A percentile compares a stretch with the other conserved stretches of the same genome.
Conservation (phyloP, 768 basidiomycete genomes). For the Auriscalpium microsporum region DNA sequence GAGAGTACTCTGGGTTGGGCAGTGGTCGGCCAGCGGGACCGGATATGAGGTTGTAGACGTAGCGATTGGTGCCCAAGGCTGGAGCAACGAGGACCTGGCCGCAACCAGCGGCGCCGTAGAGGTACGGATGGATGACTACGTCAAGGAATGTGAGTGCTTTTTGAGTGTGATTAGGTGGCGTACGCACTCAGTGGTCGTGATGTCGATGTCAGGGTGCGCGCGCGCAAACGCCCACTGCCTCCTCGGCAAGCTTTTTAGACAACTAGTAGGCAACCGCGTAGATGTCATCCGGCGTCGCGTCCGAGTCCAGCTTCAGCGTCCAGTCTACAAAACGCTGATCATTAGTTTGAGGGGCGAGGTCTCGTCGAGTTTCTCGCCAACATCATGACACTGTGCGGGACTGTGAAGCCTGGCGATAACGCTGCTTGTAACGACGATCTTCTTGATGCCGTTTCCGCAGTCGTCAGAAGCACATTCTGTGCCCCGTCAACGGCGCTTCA, state of each 20-base stretch:
- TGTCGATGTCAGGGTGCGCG: slow-evolving; percentile 18
- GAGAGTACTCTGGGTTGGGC: neutral
- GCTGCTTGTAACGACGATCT: slow-evolving; percentile 10
- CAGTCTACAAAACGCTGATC: slow-evolving; percentile 22
- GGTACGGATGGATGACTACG: slow-evolving; percentile 23
- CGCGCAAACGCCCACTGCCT: slow-evolving; percentile 18
- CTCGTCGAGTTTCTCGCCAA: neutral
- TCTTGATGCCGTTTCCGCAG: slow-evolving; percentile 4
- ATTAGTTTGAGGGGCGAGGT: neutral
- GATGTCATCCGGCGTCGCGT: slow-evolving; percentile 14
- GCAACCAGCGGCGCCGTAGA: slow-evolving; percentile 20
- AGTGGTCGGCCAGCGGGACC: slow-evolving; percentile 12
- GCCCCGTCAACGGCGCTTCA: slow-evolving; percentile 8
- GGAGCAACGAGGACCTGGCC: slow-evolving; percentile 13
- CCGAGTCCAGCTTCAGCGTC: slow-evolving; percentile 21
- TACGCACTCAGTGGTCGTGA: slow-evolving; percentile 16
- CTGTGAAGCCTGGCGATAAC: neutral
- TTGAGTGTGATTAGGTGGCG: neutral
- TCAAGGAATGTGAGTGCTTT: neutral
- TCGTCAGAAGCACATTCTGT: slow-evolving; percentile 7
- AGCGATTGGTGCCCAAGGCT: slow-evolving; percentile 17
- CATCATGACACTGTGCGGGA: neutral
- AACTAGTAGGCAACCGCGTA: no score
- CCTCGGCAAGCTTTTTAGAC: slow-evolving; percentile 27
- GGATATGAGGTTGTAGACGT: slow-evolving; percentile 18